These are phyloP conservation scores for Colletotrichum liaoningense DNA, from an alignment of 2,329 filamentous ascomycete species.

Conservation along the genomic window DNA sequence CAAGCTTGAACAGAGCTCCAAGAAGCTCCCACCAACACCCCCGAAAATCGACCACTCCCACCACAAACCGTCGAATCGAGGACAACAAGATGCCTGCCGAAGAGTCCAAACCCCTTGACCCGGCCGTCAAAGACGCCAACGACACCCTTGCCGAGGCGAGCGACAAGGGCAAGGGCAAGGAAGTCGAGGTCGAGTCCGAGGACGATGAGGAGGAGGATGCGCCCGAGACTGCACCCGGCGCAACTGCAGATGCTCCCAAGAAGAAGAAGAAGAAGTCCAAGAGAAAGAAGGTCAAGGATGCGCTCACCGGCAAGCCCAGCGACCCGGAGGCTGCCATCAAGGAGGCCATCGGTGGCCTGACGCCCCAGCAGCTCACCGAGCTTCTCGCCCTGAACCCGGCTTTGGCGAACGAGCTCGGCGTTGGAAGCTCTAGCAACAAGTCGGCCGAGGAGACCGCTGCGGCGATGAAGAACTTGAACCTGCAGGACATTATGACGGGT, in stretches of 20 bases:
- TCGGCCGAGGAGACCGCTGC: constrained; percentile 58
- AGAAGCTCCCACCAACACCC: constrained; percentile 30
- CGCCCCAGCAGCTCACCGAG: constrained; percentile 69
- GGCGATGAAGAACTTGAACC: constrained; percentile 70
- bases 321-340: constrained; percentile 55
- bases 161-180: constrained; percentile 56
- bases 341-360: constrained; percentile 65
- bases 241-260: constrained; percentile 44
- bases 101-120: constrained; percentile 72
- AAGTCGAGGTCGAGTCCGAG: constrained; percentile 58
- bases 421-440: constrained; percentile 49
- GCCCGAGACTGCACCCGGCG: constrained; percentile 51
- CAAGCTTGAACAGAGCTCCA: constrained; percentile 34
- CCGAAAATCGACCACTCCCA: background rate
- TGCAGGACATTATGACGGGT: constrained; percentile 80
- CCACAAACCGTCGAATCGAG: background rate
- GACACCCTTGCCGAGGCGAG: constrained; percentile 50
- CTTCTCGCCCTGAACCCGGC: constrained; percentile 80
- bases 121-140: constrained; percentile 59
- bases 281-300: constrained; percentile 69
- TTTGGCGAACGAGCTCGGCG: constrained; percentile 68
- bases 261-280: constrained; percentile 77
- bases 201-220: constrained; percentile 57
- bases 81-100: constrained; percentile 58
- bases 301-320: constrained; percentile 49